phyloP scores from a whole-genome alignment of 495 filamentous ascomycete species.

The Hyphodiscus hymeniophilus region DNA sequence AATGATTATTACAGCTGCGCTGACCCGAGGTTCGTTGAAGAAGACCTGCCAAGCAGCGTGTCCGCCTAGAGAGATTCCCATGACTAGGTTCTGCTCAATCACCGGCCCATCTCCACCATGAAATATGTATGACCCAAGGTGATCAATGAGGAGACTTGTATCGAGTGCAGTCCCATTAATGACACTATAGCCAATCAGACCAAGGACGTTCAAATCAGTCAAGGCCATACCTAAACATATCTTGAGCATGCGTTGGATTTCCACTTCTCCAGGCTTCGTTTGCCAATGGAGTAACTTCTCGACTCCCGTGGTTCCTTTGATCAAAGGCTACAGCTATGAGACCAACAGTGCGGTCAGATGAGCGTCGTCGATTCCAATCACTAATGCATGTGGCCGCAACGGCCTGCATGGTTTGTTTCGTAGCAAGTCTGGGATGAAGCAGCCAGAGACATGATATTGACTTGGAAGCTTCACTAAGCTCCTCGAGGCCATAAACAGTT shows the following conservation, averaged over 20 bases:
- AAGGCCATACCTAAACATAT: conserved; percentile 59
- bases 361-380: conserved; percentile 44
- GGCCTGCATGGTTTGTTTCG: conserved; percentile 60
- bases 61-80: conserved; percentile 81
- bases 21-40: conserved; percentile 69
- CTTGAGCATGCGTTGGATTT: conserved; percentile 75
- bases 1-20: conserved; percentile 67
- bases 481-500: conserved; percentile 70
- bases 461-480: conserved; percentile 43
- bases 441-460: conserved; percentile 75
- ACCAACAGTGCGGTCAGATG: conserved; percentile 30
- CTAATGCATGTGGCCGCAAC: conserved; percentile 46
- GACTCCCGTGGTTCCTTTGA: conserved; percentile 79
- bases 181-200: conserved; percentile 23
- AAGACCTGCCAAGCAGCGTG: conserved; percentile 82
- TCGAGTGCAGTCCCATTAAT: conserved; percentile 64
- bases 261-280: conserved; percentile 75
- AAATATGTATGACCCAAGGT: conserved; percentile 71
- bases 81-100: conserved; percentile 63
- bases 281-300: conserved; percentile 45
- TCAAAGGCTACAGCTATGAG: conserved; percentile 81
- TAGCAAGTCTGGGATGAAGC: conserved; percentile 66
- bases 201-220: conserved; percentile 16
- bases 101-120: conserved; percentile 33
- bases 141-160: conserved; percentile 59